Percentiles rank a stretch among this genome's conserved stretches.
phyloP scores from a whole-genome alignment of 1,139 yeast genomes.

The Lodderomyces pseudojiufengensis region DNA sequence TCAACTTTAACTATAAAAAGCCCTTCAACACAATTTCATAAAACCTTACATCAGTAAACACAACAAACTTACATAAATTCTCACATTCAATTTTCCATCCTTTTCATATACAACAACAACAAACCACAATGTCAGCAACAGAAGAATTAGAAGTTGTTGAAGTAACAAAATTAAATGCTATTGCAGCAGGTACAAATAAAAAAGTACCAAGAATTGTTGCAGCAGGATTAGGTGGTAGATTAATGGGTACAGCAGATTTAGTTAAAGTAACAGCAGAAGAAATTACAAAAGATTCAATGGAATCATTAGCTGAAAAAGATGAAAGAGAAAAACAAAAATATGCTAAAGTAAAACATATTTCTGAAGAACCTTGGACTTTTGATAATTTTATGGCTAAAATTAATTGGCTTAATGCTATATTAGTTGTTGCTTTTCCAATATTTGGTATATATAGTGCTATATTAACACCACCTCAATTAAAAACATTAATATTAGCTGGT shows the following conservation, averaged over 20 bases:
- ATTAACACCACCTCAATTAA: conserved; percentile 47
- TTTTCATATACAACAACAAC: too few species aligned
- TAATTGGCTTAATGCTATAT: conserved; percentile 88
- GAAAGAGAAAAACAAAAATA: conserved; percentile 47
- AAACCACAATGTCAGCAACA: conserved; percentile 4
- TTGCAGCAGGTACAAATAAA: conserved; percentile 85
- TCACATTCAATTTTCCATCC: too few species aligned
- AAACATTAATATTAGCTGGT: conserved; percentile 61
- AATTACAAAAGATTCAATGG: conserved; percentile 51
- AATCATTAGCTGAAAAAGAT: conserved; percentile 51
- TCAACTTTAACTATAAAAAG: too few species aligned
- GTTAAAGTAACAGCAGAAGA: conserved; percentile 64
- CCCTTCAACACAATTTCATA: too few species aligned
- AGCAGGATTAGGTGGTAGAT: conserved; percentile 70
- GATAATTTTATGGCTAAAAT: conserved; percentile 82
- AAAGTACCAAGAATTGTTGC: conserved; percentile 67
- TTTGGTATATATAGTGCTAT: conserved; percentile 56
- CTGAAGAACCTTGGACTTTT: conserved; percentile 88
- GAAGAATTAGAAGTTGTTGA: conserved; percentile 52
- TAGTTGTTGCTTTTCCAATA: conserved; percentile 70
- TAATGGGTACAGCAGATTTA: conserved; percentile 78
- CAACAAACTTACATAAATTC: too few species aligned
- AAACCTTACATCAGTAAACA: too few species aligned
- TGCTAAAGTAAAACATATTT: conserved; percentile 60
- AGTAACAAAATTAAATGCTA: conserved; percentile 71